A percentile compares a stretch with the other conserved stretches of the same genome.
Conservation (phyloP, 2,329 filamentous ascomycete species). For the Calonectria ilicicola region DNA sequence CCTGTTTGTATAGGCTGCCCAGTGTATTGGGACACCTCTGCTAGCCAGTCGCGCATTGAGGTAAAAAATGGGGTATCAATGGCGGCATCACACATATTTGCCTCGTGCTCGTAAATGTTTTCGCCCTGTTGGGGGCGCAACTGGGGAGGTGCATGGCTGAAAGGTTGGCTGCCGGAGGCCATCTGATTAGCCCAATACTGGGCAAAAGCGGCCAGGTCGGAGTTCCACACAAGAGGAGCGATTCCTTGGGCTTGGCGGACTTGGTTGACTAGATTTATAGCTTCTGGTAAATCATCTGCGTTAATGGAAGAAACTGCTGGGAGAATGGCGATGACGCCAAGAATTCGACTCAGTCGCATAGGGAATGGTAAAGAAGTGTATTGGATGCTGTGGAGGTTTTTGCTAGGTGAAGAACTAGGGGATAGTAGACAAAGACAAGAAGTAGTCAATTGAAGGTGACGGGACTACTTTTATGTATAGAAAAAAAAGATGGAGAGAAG, state of each 20-base stretch:
- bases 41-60: slow-evolving; percentile 47
- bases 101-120: slow-evolving; percentile 47
- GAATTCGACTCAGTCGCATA: slow-evolving; percentile 19
- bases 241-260: slow-evolving; percentile 45
- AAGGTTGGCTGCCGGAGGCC: slow-evolving; percentile 43
- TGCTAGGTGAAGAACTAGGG: neutral
- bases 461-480: neutral
- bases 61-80: slow-evolving; percentile 46
- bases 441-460: neutral
- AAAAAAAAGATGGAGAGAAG: too few relatives aligned
- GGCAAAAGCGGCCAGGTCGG: slow-evolving; percentile 46
- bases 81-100: slow-evolving; percentile 43
- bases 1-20: slow-evolving; percentile 47
- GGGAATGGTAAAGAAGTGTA: neutral
- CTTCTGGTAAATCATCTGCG: slow-evolving; percentile 38
- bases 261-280: slow-evolving; percentile 47
- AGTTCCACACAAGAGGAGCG: slow-evolving; percentile 45
- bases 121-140: slow-evolving; percentile 51
- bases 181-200: slow-evolving; percentile 51
- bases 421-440: too few relatives aligned
- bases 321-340: slow-evolving; percentile 24
- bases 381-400: neutral
- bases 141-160: slow-evolving; percentile 46
- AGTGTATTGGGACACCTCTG: slow-evolving; percentile 44
- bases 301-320: slow-evolving; percentile 20